Base-by-base conservation (phyloP, 116 monocot species). In the Cymodocea nodosa region DNA sequence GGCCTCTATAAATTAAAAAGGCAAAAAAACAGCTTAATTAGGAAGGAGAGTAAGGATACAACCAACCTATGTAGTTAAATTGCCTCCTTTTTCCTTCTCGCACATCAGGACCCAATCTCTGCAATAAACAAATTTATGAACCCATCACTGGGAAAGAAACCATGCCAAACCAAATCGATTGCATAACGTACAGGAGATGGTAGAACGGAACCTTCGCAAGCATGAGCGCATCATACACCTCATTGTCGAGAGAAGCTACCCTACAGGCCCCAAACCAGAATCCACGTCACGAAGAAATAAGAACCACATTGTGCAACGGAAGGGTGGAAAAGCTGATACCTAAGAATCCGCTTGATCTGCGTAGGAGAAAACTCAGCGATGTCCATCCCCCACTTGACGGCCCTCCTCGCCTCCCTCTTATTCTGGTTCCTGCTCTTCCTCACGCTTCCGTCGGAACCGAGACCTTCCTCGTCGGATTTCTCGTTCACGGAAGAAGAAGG, bases 51-150 rank as follows among this genome's bases (percentile, higher is more conserved):
- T 19, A 18, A 22, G 11, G 13, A 54, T 14, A 40, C n/a, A 53
- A 60, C 66, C 19, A 74, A 89, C 95, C 95, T 61, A 95, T 90
- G 61, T 85, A 95, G 67, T 72, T 83, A 62, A 85, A 90, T 64
- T 95, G 95, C 51, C 90, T 83, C 78, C 95, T 83, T 63, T 51
- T 87, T 51, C 95, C 95, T 80, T 95, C 95, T 67, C 90, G 76
- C 12, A 95, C 90, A 69, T 95, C 90, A 51, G 90, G 79, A 5
- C 85, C 87, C 77, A 95, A 80, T 83, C 80, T 87, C 95, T 95
- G 76, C 57, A 71, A 62, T 30, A 52, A 22, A 71, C n/a, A 51
- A 67, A 60, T 37, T 12, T n/a, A 35, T 13, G 4, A 48, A 5
- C 23, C 11, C 15, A 30, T 18, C 18, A 30, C 9, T 4, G 30